These are phyloP conservation scores for Wickerhamiella infanticola DNA, from an alignment of 1,139 yeast genomes.

Conservation along the genomic window DNA sequence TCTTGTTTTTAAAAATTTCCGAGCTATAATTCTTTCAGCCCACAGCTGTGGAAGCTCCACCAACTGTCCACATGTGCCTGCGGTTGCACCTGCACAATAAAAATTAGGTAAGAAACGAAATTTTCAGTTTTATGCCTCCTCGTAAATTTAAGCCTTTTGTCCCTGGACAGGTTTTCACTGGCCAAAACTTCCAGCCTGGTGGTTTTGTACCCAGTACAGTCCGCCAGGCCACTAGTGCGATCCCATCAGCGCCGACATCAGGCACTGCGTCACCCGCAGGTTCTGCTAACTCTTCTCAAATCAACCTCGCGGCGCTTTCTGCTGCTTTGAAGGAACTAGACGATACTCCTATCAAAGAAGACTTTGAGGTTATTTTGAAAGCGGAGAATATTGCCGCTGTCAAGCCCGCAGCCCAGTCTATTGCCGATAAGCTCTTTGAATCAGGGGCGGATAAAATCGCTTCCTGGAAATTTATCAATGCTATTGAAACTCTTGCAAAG, in stretches of 20 bases:
- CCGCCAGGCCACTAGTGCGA: background rate
- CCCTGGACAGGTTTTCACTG: background rate
- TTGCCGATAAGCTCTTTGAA: constrained; percentile 35
- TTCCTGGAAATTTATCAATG: background rate
- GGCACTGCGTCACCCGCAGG: constrained; percentile 5
- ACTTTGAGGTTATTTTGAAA: constrained; percentile 39
- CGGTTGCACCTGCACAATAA: background rate
- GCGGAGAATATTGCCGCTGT: constrained; percentile 50
- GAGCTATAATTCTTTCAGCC: no score
- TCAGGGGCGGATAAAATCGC: constrained; percentile 33
- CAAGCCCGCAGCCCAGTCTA: constrained; percentile 42
- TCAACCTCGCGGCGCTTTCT: constrained; percentile 57
- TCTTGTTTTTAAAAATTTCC: no score
- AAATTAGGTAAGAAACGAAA: background rate
- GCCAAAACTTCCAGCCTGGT: background rate
- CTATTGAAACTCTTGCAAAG: constrained; percentile 1
- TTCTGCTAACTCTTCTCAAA: constrained; percentile 32
- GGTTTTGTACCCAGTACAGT: background rate
- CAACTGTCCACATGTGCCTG: no score
- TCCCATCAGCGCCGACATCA: background rate
- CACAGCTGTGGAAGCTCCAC: no score
- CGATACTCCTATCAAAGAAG: constrained; percentile 52
- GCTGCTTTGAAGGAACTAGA: constrained; percentile 57
- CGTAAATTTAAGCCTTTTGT: constrained; percentile 1
- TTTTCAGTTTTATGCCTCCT: constrained; percentile 1